These are phyloP conservation scores for Purshia tridentata DNA, from an alignment of 306 rosid genomes.

Conservation along the genomic window DNA sequence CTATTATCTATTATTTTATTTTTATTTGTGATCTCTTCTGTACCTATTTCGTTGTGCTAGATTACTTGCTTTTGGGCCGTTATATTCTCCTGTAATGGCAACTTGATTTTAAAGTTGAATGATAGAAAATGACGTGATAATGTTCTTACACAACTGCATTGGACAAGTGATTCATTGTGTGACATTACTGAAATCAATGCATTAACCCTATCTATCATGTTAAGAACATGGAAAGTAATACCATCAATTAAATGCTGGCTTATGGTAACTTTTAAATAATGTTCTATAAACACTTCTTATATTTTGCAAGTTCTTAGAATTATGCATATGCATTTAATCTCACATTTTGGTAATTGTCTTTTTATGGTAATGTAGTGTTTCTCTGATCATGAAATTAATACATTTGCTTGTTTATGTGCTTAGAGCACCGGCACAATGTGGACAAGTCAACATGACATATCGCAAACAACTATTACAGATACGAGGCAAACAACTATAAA, in stretches of 20 bases:
- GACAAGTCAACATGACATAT: neutral
- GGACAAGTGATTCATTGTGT: neutral
- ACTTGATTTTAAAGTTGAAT: neutral
- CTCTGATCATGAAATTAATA: neutral
- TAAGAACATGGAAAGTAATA: neutral
- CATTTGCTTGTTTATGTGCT: neutral
- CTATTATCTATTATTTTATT: neutral
- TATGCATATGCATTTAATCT: neutral
- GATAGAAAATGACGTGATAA: neutral
- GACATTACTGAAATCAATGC: conserved; percentile 1
- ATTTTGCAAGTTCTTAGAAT: conserved; percentile 1
- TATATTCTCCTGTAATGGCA: neutral
- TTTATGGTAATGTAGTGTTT: conserved; percentile 2
- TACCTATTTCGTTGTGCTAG: neutral
- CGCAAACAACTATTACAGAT: no score
- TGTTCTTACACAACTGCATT: neutral
- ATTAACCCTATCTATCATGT: neutral
- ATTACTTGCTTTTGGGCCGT: neutral
- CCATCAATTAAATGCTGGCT: neutral
- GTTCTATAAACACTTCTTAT: neutral
- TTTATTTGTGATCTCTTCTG: neutral
- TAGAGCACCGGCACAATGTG: neutral
- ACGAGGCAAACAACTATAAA: neutral
- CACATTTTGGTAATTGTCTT: neutral
- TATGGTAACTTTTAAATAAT: neutral